Evolutionary conservation across 2,329 filamentous ascomycete genomes (phyloP), one percentile per base, ranked within the genome.

Genomic region (Herpomyces periplanetae): DNA sequence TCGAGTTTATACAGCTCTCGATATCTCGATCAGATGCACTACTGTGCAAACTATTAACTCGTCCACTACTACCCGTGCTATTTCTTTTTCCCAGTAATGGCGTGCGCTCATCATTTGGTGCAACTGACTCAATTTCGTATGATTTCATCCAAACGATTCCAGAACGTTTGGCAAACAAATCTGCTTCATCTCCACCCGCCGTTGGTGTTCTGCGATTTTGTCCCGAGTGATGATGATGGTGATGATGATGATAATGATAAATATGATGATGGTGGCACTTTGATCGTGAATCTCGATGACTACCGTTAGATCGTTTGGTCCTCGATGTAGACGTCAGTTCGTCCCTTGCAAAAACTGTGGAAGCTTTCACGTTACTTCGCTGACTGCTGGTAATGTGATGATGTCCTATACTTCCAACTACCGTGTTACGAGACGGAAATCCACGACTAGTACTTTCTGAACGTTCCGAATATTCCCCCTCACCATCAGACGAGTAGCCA

Each of bases 61-160:
- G 48, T 11, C 36, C 32, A 10, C 27, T 26, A 10, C 21, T 51
- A 19, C 54, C 49, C 9, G 49, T 49, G 18, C 54, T 54, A 13
- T 64, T 58, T 10, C 57, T 40, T 2, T 54, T 49, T 5, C 43
- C 41, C 7, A 87, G 51, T 17, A 91, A 46, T 5, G 75, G 80
- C 3, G 71, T 80, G 17, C 63, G 56, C 40, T 88, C 80, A 33
- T 84, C 68, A 31, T 84, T 69, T 15, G 64, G 69, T 5, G 56
- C 61, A 17, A 54, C 51, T 22, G 73, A 69, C 34, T 87, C 71
- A 27, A 75, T 51, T 29, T 85, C 69, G 29, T 71, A 84, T 2
- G 47, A n/a, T n/a, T n/a, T n/a, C n/a, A n/a, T n/a, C n/a, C n/a
- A n/a, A n/a, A n/a, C n/a, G n/a, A n/a, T n/a, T n/a, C n/a, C n/a